phyloP scores from a whole-genome alignment of 116 monocot species.

The Dioscorea cayenensis region DNA sequence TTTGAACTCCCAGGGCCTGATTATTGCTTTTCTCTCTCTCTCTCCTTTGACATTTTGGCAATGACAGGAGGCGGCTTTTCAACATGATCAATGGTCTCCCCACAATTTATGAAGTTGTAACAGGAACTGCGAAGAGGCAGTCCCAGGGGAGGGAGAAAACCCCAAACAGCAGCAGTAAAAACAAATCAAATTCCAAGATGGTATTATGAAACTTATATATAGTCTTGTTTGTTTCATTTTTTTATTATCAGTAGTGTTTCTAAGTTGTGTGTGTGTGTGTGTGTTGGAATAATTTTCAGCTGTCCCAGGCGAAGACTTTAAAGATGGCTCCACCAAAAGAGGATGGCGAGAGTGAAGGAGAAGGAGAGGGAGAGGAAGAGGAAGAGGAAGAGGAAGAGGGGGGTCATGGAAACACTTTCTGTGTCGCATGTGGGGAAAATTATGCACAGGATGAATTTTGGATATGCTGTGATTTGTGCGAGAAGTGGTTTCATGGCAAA shows the following conservation, averaged over 20 bases:
- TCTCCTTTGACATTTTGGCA: too few species aligned
- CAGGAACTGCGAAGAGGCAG: conserved; percentile 63
- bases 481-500: conserved; percentile 84
- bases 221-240: background rate
- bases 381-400: conserved; percentile 58
- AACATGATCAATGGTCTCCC: conserved; percentile 85
- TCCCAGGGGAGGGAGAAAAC: conserved; percentile 53
- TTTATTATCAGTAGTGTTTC: background rate
- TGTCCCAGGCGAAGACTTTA: conserved; percentile 26
- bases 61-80: conserved; percentile 69
- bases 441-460: conserved; percentile 78
- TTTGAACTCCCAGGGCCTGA: too few species aligned
- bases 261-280: background rate
- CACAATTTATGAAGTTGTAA: conserved; percentile 82
- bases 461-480: conserved; percentile 83
- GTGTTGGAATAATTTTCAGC: background rate
- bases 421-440: conserved; percentile 75
- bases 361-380: conserved; percentile 40
- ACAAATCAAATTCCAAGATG: conserved; percentile 53
- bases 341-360: conserved; percentile 36
- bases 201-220: conserved; percentile 3
- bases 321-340: conserved; percentile 35
- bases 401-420: conserved; percentile 60
- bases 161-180: conserved; percentile 61
- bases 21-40: too few species aligned